Evolutionary conservation across 1,284 basidiomycete genomes (phyloP).

Genomic region (Rhodotorula sp.): DNA sequence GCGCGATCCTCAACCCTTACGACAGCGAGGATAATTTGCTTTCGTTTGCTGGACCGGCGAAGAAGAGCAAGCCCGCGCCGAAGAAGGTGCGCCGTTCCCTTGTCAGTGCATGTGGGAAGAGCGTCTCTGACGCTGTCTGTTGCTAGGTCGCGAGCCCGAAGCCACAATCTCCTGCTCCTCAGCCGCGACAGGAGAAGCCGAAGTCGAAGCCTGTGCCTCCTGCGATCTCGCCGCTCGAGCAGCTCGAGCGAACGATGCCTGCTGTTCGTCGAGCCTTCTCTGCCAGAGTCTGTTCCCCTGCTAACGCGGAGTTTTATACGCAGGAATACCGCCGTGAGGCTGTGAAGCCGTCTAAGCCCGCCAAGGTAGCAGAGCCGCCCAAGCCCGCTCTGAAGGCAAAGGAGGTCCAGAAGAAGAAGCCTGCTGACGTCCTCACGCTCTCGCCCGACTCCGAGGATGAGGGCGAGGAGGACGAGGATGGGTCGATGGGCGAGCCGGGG

Average conservation of each 20-base stretch:
- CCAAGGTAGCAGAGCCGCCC: neutral
- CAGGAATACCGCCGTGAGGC: slow-evolving; percentile 8
- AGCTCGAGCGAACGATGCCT: slow-evolving; percentile 13
- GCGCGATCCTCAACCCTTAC: slow-evolving; percentile 38
- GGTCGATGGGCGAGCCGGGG: neutral
- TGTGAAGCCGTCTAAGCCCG: slow-evolving; percentile 11
- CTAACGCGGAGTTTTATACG: too few species aligned
- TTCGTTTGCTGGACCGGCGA: neutral
- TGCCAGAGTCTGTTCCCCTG: too few species aligned
- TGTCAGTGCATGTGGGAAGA: too few species aligned
- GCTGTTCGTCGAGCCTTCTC: neutral
- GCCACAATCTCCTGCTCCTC: neutral
- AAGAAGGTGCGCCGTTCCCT: neutral
- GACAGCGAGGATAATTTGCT: slow-evolving; percentile 27
- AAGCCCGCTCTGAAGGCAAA: neutral
- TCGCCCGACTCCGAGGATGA: slow-evolving; percentile 1
- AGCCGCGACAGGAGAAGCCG: neutral
- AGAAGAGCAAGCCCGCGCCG: neutral
- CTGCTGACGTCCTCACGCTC: slow-evolving; percentile 12
- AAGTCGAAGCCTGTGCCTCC: neutral
- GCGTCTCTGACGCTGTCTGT: too few species aligned
- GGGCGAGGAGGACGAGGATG: slow-evolving; percentile 6
- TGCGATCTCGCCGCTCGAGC: neutral
- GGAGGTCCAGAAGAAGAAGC: neutral
- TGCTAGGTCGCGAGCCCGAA: neutral